Base-by-base conservation (phyloP, 1,284 basidiomycete genomes). In the Rhodotorula sp. region DNA sequence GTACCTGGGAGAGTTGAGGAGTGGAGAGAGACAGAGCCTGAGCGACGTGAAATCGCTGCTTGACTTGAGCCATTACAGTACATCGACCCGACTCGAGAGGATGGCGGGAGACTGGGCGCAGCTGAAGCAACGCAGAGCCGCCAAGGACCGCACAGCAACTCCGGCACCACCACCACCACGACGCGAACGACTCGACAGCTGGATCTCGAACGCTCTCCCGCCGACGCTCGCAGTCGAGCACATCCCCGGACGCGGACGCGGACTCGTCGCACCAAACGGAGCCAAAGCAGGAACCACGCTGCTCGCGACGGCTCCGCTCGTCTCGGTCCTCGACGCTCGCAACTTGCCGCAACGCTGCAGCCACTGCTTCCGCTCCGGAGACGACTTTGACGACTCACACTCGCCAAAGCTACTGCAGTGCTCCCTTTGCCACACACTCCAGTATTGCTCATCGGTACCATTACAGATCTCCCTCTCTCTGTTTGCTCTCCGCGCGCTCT, bases 381-480 rank as follows among this genome's bases (percentile, higher is more conserved):
- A 73, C 29, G 82, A 84, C 58, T 70, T 78, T 20, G 15, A 48
- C 16, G n/a, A 21, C 23, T 5, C 52, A 2, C 43, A 21, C 1
- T 43, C 43, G 21, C 12, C 7, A 56, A 15, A 62, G 62, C 62
- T 71, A 18, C 57, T 29, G 20, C 68, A 73, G 62, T 95, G 93
- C 80, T 87, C 88, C 0, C 83, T 83, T 26, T 96, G 93, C 79
- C 86, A 85, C 61, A 82, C 83, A 0, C 78, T 91, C 4, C 85
- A 86, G 78, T 95, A 96, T 79, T 95, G 93, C 80, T 85, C 87
- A 62, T 76, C 84, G 15, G 92, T 92, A 75, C 29, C 18, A 1
- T 21, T 66, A 80, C 78, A 29, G 29, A 29, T 29, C 29, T 23
- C n/a, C n/a, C 26, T 77, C 74, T 43, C 18, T 31, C 29, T 60